Base-by-base conservation (phyloP, 257 asterid species). In the Nicotiana tabacum region DNA sequence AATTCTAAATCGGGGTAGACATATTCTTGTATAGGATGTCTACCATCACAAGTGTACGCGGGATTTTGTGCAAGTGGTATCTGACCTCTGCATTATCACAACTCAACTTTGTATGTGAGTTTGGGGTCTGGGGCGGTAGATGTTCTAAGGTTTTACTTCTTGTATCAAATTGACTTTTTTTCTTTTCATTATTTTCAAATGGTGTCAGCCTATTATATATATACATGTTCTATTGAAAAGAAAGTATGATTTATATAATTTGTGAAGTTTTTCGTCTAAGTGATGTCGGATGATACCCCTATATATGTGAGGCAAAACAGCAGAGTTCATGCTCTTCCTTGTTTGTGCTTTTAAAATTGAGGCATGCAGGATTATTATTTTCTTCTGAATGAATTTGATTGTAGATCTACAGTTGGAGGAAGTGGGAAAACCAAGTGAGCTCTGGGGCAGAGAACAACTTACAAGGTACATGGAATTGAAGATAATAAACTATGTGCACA, bases 401-500 rank as follows among this genome's bases (percentile, higher is more conserved):
- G 89, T 76, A 95, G 98, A 95, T 93, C 83, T 95, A 95, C 83
- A 95, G 98, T 87, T 95, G 98, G 98, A 93, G 98, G 86, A 93
- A 93, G 85, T 95, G 98, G 98, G 98, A 95, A 88, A 81, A 88
- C 84, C 97, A 91, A 84, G 92, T 90, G 17, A 84, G 87, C 58
- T 74, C 82, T 7, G 77, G 86, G 78, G 89, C 91, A 24, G 97
- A 89, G 83, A 91, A 74, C 21, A 89, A 86, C 86, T 76, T 90
- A 72, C 90, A 78, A 85, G 94, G 98, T 90, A 83, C 33, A 77
- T 46, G 24, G 66, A 77, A 57, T 83, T 56, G 74, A 65, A 62
- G 39, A 62, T 12, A 11, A 80, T 61, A 32, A 24, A 53, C 62
- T 61, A 62, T 64, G 18, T 72, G 24, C 37, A 5, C 21, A 21